Conservation (phyloP, 2,329 filamentous ascomycete species). For the Gaeumannomyces sp. region DNA sequence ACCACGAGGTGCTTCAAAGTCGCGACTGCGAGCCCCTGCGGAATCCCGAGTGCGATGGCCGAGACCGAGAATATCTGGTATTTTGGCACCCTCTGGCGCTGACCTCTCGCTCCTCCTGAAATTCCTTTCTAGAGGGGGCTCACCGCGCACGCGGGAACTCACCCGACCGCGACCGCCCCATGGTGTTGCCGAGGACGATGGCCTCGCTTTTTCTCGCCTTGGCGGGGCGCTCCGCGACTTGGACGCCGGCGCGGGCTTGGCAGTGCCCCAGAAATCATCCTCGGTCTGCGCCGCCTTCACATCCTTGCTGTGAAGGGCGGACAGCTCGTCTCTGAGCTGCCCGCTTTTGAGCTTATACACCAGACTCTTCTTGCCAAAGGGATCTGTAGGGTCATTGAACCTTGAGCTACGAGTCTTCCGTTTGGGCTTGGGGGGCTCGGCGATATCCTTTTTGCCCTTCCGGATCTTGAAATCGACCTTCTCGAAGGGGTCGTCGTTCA, state of each 20-base stretch:
- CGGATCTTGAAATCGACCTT: slow-evolving; percentile 27
- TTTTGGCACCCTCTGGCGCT: background rate
- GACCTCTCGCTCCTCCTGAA: background rate
- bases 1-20: too few species aligned
- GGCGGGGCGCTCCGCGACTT: slow-evolving; percentile 4
- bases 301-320: slow-evolving; percentile 12
- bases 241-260: background rate
- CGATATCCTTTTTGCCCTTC: slow-evolving; percentile 48
- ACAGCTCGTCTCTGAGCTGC: slow-evolving; percentile 27
- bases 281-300: background rate
- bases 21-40: too few species aligned
- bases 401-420: slow-evolving; percentile 42
- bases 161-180: background rate
- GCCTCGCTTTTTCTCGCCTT: slow-evolving; percentile 13
- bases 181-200: background rate
- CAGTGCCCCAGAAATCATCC: slow-evolving; percentile 1
- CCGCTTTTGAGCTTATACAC: slow-evolving; percentile 49
- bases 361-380: slow-evolving; percentile 49
- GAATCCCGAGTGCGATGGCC: too few species aligned
- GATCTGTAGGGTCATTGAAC: slow-evolving; percentile 42
- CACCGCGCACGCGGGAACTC: too few species aligned
- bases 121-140: background rate
- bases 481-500: slow-evolving; percentile 23
- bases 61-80: background rate
- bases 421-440: slow-evolving; percentile 31